Conservation (phyloP, 2,329 filamentous ascomycete species). For the Ophiostoma novo-ulmi region DNA sequence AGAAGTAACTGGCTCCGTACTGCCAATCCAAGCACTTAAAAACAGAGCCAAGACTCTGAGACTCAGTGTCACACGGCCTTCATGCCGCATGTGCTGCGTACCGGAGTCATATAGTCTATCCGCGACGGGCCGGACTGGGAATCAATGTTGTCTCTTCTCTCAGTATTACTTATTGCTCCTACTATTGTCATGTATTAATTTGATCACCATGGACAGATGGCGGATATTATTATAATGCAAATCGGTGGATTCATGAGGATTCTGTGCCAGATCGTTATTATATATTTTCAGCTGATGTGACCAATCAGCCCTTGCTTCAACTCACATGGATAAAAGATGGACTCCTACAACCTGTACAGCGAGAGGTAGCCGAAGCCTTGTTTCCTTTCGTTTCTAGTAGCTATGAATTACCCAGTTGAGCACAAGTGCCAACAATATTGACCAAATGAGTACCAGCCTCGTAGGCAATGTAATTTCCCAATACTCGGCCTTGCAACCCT, state of each 20-base stretch:
- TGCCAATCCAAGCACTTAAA: background rate
- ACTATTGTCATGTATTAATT: no score
- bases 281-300: no score
- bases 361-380: no score
- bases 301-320: no score
- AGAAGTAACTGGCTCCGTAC: background rate
- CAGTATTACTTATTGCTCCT: background rate
- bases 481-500: background rate
- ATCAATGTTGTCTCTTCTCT: background rate
- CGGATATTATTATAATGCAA: background rate
- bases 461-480: background rate
- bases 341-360: no score
- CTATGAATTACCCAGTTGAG: no score
- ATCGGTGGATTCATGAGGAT: background rate
- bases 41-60: background rate
- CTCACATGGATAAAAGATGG: no score
- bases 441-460: background rate
- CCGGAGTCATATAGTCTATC: conserved; percentile 1
- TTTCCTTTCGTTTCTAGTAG: no score
- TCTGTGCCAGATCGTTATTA: background rate
- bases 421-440: background rate
- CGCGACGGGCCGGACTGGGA: background rate
- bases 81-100: background rate
- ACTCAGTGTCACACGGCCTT: background rate
- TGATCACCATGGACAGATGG: background rate